Evolutionary conservation across 179 eudicot species (phyloP), one percentile per base, ranked within the genome.

Genomic region (Gypsophila paniculata): DNA sequence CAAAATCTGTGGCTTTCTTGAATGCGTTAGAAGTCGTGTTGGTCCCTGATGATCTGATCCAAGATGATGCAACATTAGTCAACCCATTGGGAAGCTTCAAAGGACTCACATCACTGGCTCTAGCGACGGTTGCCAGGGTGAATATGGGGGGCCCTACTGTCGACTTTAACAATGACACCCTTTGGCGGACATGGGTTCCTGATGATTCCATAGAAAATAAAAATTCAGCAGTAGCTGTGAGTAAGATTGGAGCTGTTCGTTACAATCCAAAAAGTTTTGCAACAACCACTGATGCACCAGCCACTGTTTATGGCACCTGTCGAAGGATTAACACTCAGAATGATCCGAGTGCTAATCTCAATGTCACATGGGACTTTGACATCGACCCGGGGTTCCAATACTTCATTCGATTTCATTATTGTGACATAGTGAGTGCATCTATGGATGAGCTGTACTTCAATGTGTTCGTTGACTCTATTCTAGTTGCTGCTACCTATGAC

Each of bases 111-210:
- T n/a, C 49, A 0, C 80, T 82, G 76, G 91, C 93, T 9, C 29
- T 91, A 18, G 88, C 87, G 75, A 90, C 86, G 6, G 80, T 87
- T 68, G 77, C 67, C 0, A 80, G 98, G 87, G 83, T 90, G 22
- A 92, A 92, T 52, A 85, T 90, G 89, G 96, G 98, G 51, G 98
- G 94, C 9, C 80, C 90, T 1, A 55, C 61, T 0, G 86, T 90
- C 26, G 77, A 83, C 9, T 76, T 73, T 15, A 53, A 26, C 65
- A 88, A 85, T 68, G 97, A 92, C 77, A 82, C 88, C 0, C 81
- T 90, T 21, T 81, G 89, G 76, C 78, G 97, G 54, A 91, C 79
- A 65, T 93, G 98, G 98, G 75, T 75, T 48, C 77, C 89, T 5
- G 98, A 93, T 76, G 62, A 71, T 15, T 71, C 17, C 34, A 88